Evolutionary conservation across 345 rosid species (phyloP).

Genomic region (Citrus medica): DNA sequence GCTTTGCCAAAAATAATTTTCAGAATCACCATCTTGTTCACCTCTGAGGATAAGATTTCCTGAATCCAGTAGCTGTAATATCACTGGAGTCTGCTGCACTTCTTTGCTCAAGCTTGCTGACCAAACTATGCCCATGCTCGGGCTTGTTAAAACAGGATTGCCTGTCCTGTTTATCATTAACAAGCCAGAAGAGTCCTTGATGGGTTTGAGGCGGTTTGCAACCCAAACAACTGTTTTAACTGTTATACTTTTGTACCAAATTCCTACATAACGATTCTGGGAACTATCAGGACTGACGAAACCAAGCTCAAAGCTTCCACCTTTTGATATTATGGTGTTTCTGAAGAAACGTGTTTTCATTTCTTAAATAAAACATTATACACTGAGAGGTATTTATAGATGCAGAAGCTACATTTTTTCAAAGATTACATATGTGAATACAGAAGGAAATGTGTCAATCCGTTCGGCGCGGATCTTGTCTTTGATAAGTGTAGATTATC

Average conservation of each 20-base stretch:
- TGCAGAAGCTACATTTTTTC: too few species aligned
- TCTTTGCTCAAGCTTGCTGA: constrained; percentile 8
- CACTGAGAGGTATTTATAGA: too few species aligned
- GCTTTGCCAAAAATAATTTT: constrained; percentile 34
- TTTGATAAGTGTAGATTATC: too few species aligned
- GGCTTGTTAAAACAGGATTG: not conserved
- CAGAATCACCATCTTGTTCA: not conserved
- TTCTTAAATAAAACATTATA: too few species aligned
- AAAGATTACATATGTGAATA: too few species aligned
- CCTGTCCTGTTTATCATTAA: constrained; percentile 23
- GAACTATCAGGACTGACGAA: too few species aligned
- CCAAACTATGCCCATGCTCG: too few species aligned
- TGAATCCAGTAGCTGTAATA: constrained; percentile 18
- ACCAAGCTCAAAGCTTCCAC: too few species aligned
- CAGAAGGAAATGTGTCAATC: too few species aligned
- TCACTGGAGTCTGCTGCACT: not conserved
- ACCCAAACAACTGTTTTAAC: constrained; percentile 46
- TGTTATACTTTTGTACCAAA: constrained; percentile 46
- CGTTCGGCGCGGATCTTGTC: too few species aligned
- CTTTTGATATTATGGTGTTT: too few species aligned
- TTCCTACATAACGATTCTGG: constrained; percentile 21
- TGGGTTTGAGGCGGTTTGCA: constrained; percentile 41
- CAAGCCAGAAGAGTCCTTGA: constrained; percentile 36
- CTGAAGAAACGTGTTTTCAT: too few species aligned
- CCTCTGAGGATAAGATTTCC: constrained; percentile 29